These are phyloP conservation scores for Cercospora beticola DNA, from an alignment of 2,329 filamentous ascomycete genomes.

Conservation along the genomic window DNA sequence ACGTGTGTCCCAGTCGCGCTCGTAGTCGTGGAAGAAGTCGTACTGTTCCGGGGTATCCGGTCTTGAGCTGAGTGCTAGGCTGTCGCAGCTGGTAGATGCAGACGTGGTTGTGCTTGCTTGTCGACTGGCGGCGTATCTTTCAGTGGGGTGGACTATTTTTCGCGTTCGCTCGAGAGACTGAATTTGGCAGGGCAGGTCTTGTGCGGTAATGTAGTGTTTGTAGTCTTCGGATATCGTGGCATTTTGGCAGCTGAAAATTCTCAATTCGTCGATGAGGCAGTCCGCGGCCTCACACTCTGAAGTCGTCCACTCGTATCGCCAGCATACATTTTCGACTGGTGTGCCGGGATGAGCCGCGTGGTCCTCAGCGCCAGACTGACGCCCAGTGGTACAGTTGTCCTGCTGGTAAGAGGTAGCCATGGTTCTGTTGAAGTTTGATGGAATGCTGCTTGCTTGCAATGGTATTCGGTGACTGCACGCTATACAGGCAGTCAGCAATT, in stretches of 20 bases:
- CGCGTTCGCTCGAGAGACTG: not conserved
- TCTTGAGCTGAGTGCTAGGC: not conserved
- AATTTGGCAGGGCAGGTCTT: not conserved
- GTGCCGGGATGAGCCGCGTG: constrained; percentile 2
- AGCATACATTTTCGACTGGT: not conserved
- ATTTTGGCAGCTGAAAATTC: constrained; percentile 1
- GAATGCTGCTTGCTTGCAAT: not conserved
- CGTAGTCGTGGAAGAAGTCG: constrained; percentile 9
- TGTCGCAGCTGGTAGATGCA: not conserved
- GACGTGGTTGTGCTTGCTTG: constrained; percentile 1
- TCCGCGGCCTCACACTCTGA: constrained; percentile 5
- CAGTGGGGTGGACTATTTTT: not conserved
- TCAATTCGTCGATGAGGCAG: not conserved
- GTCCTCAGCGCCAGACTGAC: not conserved
- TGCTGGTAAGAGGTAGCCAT: not conserved
- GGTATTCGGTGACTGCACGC: not conserved
- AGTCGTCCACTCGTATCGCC: constrained; percentile 3
- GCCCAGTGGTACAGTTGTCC: not conserved
- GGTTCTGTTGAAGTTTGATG: constrained; percentile 9
- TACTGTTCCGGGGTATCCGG: constrained; percentile 1
- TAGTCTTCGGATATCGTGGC: not conserved
- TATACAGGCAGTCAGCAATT: not conserved
- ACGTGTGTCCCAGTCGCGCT: not conserved
- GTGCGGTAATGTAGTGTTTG: not conserved
- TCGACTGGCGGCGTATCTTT: not conserved